Evolutionary conservation across 106 monocot species (phyloP).

Genomic region (Agapanthus africanus): DNA sequence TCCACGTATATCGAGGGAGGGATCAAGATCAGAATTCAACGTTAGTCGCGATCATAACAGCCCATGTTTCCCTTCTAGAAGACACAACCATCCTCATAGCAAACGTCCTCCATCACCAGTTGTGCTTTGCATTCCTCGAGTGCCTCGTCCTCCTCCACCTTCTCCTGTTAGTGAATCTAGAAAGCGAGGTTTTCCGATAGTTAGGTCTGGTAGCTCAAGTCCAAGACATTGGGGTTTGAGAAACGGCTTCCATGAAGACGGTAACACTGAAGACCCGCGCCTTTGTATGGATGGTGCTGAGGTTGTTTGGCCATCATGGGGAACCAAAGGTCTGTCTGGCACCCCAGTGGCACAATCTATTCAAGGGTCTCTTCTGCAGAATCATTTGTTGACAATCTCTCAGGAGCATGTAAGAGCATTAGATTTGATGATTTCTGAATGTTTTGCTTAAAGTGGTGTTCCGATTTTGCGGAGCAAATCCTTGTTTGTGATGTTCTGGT

Average conservation of each 20-base stretch:
- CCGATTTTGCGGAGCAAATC: not conserved
- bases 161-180: slow-evolving; percentile 79
- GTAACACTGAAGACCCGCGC: slow-evolving; percentile 24
- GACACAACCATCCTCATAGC: slow-evolving; percentile 48
- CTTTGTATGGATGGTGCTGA: slow-evolving; percentile 75
- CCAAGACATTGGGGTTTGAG: slow-evolving; percentile 89
- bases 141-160: slow-evolving; percentile 71
- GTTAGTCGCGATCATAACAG: slow-evolving; percentile 54
- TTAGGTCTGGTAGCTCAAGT: slow-evolving; percentile 98
- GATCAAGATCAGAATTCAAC: slow-evolving; percentile 84
- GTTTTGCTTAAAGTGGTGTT: not conserved
- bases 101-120: slow-evolving; percentile 94
- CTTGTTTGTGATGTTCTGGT: slow-evolving; percentile 13
- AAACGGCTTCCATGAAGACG: slow-evolving; percentile 59
- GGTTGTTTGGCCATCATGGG: slow-evolving; percentile 89
- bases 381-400: slow-evolving; percentile 66
- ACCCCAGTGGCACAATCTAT: slow-evolving; percentile 53
- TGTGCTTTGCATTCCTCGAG: slow-evolving; percentile 85
- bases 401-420: slow-evolving; percentile 76
- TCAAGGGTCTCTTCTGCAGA: slow-evolving; percentile 60
- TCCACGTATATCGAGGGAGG: slow-evolving; percentile 62
- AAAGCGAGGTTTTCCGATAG: slow-evolving; percentile 80
- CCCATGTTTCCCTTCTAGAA: slow-evolving; percentile 72
- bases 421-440: not conserved
- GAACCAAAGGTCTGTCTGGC: slow-evolving; percentile 38